phyloP scores from a whole-genome alignment of 768 basidiomycete species.

The Tylopilus intermedius region DNA sequence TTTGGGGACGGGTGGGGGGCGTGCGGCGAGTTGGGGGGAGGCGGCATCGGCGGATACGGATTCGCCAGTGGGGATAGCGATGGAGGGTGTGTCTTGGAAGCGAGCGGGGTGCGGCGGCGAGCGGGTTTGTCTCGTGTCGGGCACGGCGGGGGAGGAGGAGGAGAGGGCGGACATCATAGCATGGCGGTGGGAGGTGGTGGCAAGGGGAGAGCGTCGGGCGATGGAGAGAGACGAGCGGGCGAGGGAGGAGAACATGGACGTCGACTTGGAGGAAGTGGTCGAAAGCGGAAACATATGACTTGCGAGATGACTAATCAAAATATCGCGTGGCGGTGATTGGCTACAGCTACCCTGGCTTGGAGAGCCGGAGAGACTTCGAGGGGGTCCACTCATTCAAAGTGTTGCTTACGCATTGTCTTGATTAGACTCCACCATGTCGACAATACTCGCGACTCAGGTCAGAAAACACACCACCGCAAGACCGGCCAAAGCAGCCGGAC shows the following conservation, averaged over 20 bases:
- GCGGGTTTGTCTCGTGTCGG: constrained; percentile 16
- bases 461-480: constrained; percentile 75
- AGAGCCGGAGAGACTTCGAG: no score
- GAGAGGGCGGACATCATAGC: constrained; percentile 68
- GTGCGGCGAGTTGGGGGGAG: constrained; percentile 67
- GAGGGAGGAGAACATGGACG: constrained; percentile 23
- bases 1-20: constrained; percentile 66
- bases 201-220: background rate
- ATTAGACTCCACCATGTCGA: constrained; percentile 25
- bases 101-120: constrained; percentile 9
- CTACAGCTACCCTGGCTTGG: no score
- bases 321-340: constrained; percentile 4
- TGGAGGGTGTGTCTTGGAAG: constrained; percentile 39
- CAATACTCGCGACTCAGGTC: constrained; percentile 31
- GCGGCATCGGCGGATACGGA: constrained; percentile 53
- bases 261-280: background rate
- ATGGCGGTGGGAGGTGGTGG: constrained; percentile 35
- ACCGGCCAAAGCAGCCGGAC: constrained; percentile 72
- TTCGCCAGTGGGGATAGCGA: constrained; percentile 42
- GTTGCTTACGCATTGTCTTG: constrained; percentile 13
- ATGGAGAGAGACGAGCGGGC: constrained; percentile 9
- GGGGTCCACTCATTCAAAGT: background rate
- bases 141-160: constrained; percentile 20
- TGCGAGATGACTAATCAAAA: constrained; percentile 18
- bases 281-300: background rate